Evolutionary conservation across 768 basidiomycete species (phyloP).

Genomic region (Saitozyma sp.): DNA sequence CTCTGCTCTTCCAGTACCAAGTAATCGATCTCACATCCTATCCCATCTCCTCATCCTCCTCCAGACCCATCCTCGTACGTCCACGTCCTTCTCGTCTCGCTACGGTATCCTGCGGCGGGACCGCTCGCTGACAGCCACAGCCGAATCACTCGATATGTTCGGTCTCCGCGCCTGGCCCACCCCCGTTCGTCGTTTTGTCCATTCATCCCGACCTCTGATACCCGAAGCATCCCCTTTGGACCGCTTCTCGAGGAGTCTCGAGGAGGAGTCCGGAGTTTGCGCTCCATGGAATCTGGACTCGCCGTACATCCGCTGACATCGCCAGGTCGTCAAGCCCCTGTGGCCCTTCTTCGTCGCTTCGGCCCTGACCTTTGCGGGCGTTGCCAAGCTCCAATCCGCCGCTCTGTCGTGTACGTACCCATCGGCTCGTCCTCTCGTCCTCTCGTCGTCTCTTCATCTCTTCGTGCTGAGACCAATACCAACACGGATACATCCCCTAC

Average conservation of each 20-base stretch:
- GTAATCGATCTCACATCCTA: too few relatives aligned
- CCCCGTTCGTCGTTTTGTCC: constrained; percentile 35
- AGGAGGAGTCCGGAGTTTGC: not conserved
- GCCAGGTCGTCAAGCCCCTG: constrained; percentile 49
- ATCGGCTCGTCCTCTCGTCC: not conserved
- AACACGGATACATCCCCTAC: too few relatives aligned
- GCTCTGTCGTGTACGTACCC: constrained; percentile 42
- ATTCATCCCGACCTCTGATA: not conserved
- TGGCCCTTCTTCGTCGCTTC: constrained; percentile 48
- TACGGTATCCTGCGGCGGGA: not conserved
- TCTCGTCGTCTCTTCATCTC: not conserved
- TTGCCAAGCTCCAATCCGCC: constrained; percentile 41
- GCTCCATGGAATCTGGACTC: too few relatives aligned
- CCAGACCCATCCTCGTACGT: not conserved
- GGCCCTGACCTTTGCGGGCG: constrained; percentile 41
- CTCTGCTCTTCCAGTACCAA: too few relatives aligned
- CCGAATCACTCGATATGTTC: constrained; percentile 38
- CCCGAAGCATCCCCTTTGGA: not conserved
- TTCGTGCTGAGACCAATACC: too few relatives aligned
- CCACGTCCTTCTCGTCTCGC: not conserved
- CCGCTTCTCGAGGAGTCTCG: not conserved
- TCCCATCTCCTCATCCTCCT: not conserved
- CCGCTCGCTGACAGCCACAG: not conserved
- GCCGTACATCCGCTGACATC: constrained; percentile 3
- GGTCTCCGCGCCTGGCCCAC: constrained; percentile 53